These are phyloP conservation scores for Veloboletus limbatus DNA, from an alignment of 1,284 basidiomycete species.

Conservation along the genomic window DNA sequence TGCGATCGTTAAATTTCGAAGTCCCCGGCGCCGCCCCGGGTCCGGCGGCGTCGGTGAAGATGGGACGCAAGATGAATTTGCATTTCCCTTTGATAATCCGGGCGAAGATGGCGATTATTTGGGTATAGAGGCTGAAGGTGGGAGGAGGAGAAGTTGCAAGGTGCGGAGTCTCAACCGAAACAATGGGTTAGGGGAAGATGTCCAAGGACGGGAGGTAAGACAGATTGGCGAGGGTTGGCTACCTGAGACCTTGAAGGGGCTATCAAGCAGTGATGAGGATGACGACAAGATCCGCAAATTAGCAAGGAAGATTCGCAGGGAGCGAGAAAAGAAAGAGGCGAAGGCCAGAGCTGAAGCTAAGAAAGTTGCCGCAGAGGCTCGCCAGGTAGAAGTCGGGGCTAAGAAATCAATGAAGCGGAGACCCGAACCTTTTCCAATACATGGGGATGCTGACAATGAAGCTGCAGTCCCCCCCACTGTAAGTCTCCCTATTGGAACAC, in stretches of 20 bases:
- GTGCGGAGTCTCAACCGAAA: conserved; percentile 7
- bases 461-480: conserved; percentile 6
- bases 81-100: conserved; percentile 18
- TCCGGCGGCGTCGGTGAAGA: conserved; percentile 17
- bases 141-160: conserved; percentile 15
- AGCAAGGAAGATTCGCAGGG: conserved; percentile 22
- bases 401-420: conserved; percentile 24
- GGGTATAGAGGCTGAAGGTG: conserved; percentile 12
- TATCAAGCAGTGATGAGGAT: conserved; percentile 41
- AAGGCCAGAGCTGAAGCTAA: conserved; percentile 15
- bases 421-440: conserved; percentile 35
- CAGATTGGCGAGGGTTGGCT: conserved; percentile 18
- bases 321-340: conserved; percentile 24
- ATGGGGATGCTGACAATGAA: not conserved
- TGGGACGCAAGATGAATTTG: conserved; percentile 31
- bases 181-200: conserved; percentile 2
- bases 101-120: conserved; percentile 30
- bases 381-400: conserved; percentile 5
- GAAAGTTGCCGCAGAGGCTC: conserved; percentile 12
- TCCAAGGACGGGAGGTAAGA: not conserved
- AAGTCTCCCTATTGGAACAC: conserved; percentile 6
- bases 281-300: conserved; percentile 32
- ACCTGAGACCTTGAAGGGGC: conserved; percentile 33
- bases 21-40: conserved; percentile 22
- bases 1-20: conserved; percentile 50